These are phyloP conservation scores for Huiozyma naganishii DNA, from an alignment of 805 yeast species.

Conservation along the genomic window DNA sequence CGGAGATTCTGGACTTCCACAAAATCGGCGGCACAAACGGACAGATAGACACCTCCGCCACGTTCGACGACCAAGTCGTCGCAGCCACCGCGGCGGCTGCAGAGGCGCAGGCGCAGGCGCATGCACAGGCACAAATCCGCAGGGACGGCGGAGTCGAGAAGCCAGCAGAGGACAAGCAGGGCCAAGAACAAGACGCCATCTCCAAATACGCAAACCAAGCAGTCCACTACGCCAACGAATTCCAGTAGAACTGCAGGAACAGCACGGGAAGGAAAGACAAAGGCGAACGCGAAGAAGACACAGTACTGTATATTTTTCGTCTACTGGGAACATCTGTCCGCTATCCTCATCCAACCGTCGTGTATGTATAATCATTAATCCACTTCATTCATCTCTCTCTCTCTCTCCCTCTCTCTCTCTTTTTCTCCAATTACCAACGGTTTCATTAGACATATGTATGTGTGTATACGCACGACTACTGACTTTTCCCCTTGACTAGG, in stretches of 20 bases:
- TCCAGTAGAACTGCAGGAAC: constrained; percentile 14
- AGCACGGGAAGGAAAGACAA: too few species aligned
- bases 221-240: constrained; percentile 26
- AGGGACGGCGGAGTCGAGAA: neutral
- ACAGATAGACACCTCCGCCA: constrained; percentile 26
- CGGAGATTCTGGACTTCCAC: constrained; percentile 92
- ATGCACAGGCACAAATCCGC: constrained; percentile 1
- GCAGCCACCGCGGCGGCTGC: constrained; percentile 30
- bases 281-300: too few species aligned
- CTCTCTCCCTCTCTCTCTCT: too few species aligned
- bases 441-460: too few species aligned
- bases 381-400: too few species aligned
- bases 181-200: constrained; percentile 14
- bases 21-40: constrained; percentile 46
- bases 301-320: too few species aligned
- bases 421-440: too few species aligned
- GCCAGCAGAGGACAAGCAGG: neutral
- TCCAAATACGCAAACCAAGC: constrained; percentile 26
- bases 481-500: too few species aligned
- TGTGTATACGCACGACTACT: too few species aligned
- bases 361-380: too few species aligned
- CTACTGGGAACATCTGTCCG: too few species aligned
- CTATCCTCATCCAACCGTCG: too few species aligned
- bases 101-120: constrained; percentile 25
- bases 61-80: constrained; percentile 29